phyloP scores from a whole-genome alignment of 371 early-diverging fungal genomes.

The Apophysomyces sp. region DNA sequence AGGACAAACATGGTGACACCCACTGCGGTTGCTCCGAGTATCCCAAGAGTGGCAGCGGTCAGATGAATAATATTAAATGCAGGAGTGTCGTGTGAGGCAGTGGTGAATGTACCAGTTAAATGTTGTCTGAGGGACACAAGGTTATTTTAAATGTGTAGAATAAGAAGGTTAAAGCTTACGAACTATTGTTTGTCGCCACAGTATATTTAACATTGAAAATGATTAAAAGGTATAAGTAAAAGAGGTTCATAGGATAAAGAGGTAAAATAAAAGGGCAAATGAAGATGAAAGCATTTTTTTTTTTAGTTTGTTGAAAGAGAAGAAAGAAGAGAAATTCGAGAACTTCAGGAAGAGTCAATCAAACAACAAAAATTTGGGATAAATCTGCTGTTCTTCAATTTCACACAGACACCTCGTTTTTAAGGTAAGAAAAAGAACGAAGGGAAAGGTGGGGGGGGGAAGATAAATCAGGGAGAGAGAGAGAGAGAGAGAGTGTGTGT shows the following conservation, averaged over 20 bases:
- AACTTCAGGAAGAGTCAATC: constrained; percentile 2
- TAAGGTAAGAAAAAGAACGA: neutral
- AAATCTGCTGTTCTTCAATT: neutral
- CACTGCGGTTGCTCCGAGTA: constrained; percentile 25
- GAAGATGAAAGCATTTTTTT: no score
- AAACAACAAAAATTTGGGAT: neutral
- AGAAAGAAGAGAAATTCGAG: constrained; percentile 3
- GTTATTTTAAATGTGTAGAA: no score
- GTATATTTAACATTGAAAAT: neutral
- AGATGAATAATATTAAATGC: constrained; percentile 40
- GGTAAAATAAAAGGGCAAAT: no score
- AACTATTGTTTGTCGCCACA: neutral
- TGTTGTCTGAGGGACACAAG: neutral
- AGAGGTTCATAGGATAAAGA: neutral
- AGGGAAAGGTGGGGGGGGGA: neutral
- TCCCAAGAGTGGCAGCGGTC: constrained; percentile 34
- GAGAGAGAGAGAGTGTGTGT: no score
- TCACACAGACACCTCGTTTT: neutral
- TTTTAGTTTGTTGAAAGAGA: neutral
- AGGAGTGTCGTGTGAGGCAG: constrained; percentile 21
- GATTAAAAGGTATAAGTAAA: neutral
- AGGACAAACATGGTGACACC: constrained; percentile 24
- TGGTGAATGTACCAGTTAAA: constrained; percentile 13
- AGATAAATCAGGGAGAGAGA: neutral
- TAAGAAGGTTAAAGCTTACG: neutral